phyloP scores from a whole-genome alignment of 441 rosid genomes.

The Euphorbia schlechtendalii region DNA sequence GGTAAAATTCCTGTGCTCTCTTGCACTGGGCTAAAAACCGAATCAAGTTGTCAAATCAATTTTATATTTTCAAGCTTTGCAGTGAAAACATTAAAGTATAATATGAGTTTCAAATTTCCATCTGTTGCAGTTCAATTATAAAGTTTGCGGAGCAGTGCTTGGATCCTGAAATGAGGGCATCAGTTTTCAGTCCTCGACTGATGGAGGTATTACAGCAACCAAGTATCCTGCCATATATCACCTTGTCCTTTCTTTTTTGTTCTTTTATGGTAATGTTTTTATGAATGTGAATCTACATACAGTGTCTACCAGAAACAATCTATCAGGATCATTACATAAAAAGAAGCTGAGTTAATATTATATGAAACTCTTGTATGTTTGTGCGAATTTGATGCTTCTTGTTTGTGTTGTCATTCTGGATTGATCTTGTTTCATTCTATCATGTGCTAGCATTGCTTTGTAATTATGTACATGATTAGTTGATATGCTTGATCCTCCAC shows the following conservation, averaged over 20 bases:
- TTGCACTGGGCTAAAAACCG: neutral
- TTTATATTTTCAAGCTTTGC: neutral
- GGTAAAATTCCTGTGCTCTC: neutral
- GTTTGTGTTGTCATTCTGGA: neutral
- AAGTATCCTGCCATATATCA: slow-evolving; percentile 4
- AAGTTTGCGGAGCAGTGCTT: slow-evolving; percentile 78
- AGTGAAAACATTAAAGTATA: neutral
- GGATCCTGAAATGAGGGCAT: slow-evolving; percentile 63
- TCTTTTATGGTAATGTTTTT: slow-evolving; percentile 4
- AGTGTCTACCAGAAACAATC: neutral
- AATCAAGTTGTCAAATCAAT: neutral
- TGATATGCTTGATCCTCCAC: too few species aligned
- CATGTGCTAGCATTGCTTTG: neutral
- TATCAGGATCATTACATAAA: neutral
- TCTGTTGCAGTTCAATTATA: slow-evolving; percentile 62
- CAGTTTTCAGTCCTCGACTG: slow-evolving; percentile 92
- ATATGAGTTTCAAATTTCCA: slow-evolving; percentile 13
- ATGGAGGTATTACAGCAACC: slow-evolving; percentile 62
- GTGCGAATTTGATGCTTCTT: slow-evolving; percentile 5
- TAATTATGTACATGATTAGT: neutral
- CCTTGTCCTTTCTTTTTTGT: slow-evolving; percentile 14
- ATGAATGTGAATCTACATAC: neutral
- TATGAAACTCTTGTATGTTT: neutral
- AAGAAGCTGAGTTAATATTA: neutral
- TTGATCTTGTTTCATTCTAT: neutral